Percentiles rank a stretch among this genome's conserved stretches.
These are phyloP conservation scores for Trametes gibbosa DNA, from an alignment of 768 basidiomycete species.

Conservation along the genomic window DNA sequence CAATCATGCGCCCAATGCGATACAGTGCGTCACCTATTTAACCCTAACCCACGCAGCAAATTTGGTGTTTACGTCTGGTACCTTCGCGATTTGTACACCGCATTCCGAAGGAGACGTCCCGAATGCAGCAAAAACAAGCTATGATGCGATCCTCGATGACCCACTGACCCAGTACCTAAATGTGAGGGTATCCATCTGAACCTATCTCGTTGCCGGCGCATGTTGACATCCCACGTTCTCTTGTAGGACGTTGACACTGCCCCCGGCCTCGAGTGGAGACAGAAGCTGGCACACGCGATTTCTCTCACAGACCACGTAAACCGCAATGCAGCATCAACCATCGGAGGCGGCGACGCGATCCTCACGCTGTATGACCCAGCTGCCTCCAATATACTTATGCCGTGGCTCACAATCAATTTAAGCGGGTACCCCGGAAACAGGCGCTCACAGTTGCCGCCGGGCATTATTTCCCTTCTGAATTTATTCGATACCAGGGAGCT, in stretches of 20 bases:
- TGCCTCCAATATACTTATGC: neutral
- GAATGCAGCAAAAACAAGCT: neutral
- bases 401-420: neutral
- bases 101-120: neutral
- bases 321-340: neutral
- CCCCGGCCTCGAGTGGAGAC: neutral
- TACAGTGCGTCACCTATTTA: neutral
- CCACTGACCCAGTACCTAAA: neutral
- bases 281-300: neutral
- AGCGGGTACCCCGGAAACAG: neutral
- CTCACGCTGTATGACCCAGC: neutral
- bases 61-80: no score
- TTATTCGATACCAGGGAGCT: neutral
- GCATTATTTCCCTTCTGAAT: neutral
- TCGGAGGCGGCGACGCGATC: neutral
- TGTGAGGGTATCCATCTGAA: neutral
- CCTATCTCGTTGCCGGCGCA: neutral
- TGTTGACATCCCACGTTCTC: no score
- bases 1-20: no score
- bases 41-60: neutral
- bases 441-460: neutral
- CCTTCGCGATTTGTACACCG: no score
- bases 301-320: neutral
- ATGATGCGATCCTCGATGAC: neutral
- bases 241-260: neutral